Conservation (phyloP, 2,329 filamentous ascomycete genomes). For the Aphanoascus verrucosus region DNA sequence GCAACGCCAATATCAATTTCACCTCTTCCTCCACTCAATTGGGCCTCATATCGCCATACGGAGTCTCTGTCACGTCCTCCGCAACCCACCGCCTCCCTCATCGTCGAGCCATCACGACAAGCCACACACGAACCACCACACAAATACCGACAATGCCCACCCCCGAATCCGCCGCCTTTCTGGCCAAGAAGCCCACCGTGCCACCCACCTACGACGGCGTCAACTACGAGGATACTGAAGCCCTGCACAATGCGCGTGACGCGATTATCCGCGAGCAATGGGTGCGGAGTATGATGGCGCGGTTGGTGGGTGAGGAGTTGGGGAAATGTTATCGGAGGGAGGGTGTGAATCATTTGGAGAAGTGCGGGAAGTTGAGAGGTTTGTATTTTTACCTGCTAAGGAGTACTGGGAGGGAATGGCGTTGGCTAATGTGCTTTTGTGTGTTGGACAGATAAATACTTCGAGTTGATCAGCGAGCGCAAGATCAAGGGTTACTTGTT, state of each 20-base stretch:
- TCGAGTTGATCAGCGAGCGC: slow-evolving; percentile 51
- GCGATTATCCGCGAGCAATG: slow-evolving; percentile 57
- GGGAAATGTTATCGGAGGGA: slow-evolving; percentile 56
- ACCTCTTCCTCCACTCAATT: no score
- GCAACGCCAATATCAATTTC: no score
- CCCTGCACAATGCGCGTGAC: slow-evolving; percentile 54
- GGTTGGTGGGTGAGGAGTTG: slow-evolving; percentile 55
- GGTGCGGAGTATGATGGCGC: slow-evolving; percentile 59
- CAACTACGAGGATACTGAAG: slow-evolving; percentile 54
- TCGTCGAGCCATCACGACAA: no score
- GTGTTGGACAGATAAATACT: slow-evolving; percentile 47
- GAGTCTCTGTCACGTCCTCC: no score
- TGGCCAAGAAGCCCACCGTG: slow-evolving; percentile 55
- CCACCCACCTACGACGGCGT: slow-evolving; percentile 56
- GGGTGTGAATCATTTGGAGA: slow-evolving; percentile 58
- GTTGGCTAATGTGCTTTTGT: neutral
- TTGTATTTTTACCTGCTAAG: no score
- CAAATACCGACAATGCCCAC: slow-evolving; percentile 45
- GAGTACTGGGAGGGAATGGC: neutral
- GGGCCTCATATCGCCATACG: no score
- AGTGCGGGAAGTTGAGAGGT: slow-evolving; percentile 55
- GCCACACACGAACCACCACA: neutral
- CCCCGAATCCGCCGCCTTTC: slow-evolving; percentile 53
- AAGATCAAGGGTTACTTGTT: slow-evolving; percentile 55
- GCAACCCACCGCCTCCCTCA: no score